These are phyloP conservation scores for Barnettozyma botsteinii DNA, from an alignment of 805 yeast species.

Conservation along the genomic window DNA sequence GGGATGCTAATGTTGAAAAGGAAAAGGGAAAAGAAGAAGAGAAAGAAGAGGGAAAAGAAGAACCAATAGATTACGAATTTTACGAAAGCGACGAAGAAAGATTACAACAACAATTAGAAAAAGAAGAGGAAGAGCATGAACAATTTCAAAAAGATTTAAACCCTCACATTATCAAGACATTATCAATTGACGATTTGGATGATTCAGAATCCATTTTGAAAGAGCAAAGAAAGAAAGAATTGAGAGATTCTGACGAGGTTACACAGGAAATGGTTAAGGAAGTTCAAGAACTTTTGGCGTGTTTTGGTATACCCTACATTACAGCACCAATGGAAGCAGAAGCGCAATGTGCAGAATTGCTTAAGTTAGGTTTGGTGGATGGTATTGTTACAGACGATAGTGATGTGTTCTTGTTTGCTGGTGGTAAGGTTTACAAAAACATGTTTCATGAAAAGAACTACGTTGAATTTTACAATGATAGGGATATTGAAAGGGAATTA, in stretches of 20 bases:
- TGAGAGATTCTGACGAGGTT: conserved; percentile 89
- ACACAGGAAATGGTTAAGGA: conserved; percentile 81
- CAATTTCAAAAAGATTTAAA: conserved; percentile 45
- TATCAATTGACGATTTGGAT: conserved; percentile 8
- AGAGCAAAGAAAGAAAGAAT: conserved; percentile 57
- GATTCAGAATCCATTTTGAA: conserved; percentile 45
- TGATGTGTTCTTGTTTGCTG: conserved; percentile 93
- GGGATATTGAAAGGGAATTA: conserved; percentile 52
- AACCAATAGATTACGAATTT: conserved; percentile 52
- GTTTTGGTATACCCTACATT: conserved; percentile 91
- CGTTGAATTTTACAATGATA: conserved; percentile 74
- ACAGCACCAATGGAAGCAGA: conserved; percentile 99
- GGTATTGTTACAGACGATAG: conserved; percentile 97
- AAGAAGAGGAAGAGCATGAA: conserved; percentile 71
- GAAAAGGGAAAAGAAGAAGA: background rate
- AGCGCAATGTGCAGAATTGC: conserved; percentile 90
- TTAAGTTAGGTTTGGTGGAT: conserved; percentile 69
- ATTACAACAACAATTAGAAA: conserved; percentile 51
- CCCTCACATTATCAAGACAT: conserved; percentile 14
- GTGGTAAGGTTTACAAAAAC: conserved; percentile 75
- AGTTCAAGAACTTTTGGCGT: conserved; percentile 77
- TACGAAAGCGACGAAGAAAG: conserved; percentile 75
- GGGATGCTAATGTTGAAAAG: background rate
- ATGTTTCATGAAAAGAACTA: conserved; percentile 91
- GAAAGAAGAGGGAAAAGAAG: conserved; percentile 8